Percentiles rank a stretch among this genome's conserved stretches.
phyloP scores from a whole-genome alignment of 495 filamentous ascomycete species.

The Chaetomium tenue region DNA sequence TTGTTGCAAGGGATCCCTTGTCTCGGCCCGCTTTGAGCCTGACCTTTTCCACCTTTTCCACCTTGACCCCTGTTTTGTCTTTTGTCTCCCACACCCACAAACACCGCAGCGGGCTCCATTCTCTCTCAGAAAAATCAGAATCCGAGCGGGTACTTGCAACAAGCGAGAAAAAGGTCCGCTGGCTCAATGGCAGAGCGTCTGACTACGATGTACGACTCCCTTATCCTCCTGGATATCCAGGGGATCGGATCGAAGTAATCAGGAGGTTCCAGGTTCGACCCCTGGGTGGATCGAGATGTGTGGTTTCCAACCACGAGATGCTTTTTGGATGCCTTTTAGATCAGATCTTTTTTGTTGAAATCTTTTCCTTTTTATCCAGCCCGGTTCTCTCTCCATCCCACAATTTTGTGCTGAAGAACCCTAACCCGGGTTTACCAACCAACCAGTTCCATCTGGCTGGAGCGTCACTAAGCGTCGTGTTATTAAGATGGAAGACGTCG shows the following conservation, averaged over 20 bases:
- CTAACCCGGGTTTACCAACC: background rate
- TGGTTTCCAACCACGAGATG: no score
- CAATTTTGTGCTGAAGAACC: background rate
- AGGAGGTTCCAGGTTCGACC: background rate
- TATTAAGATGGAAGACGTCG: background rate
- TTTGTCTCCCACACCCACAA: no score
- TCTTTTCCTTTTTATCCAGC: background rate
- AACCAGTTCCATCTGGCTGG: background rate
- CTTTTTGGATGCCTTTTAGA: no score
- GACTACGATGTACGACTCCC: background rate
- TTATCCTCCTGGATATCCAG: background rate
- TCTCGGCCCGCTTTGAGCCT: conserved; percentile 14
- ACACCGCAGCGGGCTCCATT: no score
- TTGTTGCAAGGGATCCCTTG: background rate
- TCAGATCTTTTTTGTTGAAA: no score
- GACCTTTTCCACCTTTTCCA: conserved; percentile 20
- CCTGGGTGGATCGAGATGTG: background rate
- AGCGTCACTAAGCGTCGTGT: background rate
- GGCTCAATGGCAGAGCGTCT: conserved; percentile 1
- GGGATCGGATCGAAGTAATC: background rate
- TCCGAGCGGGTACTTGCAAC: background rate
- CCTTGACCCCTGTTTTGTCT: background rate
- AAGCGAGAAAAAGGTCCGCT: background rate
- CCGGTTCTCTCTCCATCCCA: no score
- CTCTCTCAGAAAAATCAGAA: no score